Base-by-base conservation (phyloP, 768 basidiomycete species). In the Pulveroboletus ravenelii region DNA sequence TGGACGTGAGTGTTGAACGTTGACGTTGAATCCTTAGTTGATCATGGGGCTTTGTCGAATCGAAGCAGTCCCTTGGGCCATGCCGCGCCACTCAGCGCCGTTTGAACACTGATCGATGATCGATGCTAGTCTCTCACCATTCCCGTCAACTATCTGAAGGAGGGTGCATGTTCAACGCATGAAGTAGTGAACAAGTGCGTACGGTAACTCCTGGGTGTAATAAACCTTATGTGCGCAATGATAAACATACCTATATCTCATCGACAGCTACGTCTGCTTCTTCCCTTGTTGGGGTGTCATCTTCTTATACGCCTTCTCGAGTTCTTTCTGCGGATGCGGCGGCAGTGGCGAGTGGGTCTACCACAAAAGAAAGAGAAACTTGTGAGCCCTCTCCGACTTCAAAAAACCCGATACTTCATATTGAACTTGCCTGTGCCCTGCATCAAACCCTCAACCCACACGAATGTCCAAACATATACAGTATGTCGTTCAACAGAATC, bases 381-480 rank as follows among this genome's bases (percentile, higher is more conserved):
- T n/a, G n/a, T n/a, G n/a, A n/a, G n/a, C n/a, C n/a, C n/a, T n/a
- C n/a, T n/a, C n/a, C n/a, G n/a, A n/a, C n/a, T n/a, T n/a, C n/a
- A n/a, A n/a, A n/a, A 48, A 60, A 83, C 85, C 77, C 89, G 89
- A 64, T 82, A 84, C 59, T 84, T 83, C 84, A 84, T 87, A 60
- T 78, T 84, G 55, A 85, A 88, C 72, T 88, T 85, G 60, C 93
- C 93, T 74, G 98, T 98, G 62, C 95, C 96, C 71, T 98, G 96
- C 0, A 96, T 99, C 50, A 82, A 83, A 3, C 95, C 95, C 95
- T 83, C 40, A 98, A 76, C 59, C 91, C 88, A 61, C 85, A 91
- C 34, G 93, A 94, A 67, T 97, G 96, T 14, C 92, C 90, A 64
- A 99, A 99, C 95, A n/a, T n/a, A n/a, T n/a, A n/a, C n/a, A n/a